These are phyloP conservation scores for Zoysia pacifica DNA, from an alignment of 176 grass and related monocot genomes.

Conservation along the genomic window DNA sequence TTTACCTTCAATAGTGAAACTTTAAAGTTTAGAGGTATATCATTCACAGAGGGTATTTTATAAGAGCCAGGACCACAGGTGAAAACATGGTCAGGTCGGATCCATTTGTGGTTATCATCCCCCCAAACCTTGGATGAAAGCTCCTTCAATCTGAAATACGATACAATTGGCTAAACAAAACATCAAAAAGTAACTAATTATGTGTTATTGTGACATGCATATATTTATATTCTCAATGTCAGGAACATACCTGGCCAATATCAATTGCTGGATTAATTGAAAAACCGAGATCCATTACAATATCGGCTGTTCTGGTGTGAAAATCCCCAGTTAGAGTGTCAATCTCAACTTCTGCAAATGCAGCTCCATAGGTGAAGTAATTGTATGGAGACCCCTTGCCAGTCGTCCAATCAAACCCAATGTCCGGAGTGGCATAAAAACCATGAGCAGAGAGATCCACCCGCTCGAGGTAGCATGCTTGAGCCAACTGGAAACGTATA, in stretches of 20 bases:
- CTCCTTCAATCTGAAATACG: constrained; percentile 88
- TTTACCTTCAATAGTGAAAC: constrained; percentile 89
- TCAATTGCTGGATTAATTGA: constrained; percentile 99
- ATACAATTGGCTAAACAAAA: constrained; percentile 18
- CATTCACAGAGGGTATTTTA: constrained; percentile 93
- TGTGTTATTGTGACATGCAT: neutral
- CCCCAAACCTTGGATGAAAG: constrained; percentile 97
- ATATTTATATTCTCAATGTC: neutral
- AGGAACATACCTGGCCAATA: constrained; percentile 74
- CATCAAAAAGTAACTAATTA: neutral
- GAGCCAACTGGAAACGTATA: constrained; percentile 56
- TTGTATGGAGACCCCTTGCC: constrained; percentile 85
- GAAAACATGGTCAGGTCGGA: constrained; percentile 77
- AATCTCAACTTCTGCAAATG: constrained; percentile 98
- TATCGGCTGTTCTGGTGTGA: constrained; percentile 73
- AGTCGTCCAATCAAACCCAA: constrained; percentile 66
- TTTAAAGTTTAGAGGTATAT: constrained; percentile 92
- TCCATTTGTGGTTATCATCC: constrained; percentile 88
- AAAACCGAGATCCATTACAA: constrained; percentile 89
- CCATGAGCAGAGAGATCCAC: constrained; percentile 94
- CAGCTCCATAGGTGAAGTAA: constrained; percentile 93
- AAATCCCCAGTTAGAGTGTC: constrained; percentile 97
- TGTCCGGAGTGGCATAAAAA: constrained; percentile 84
- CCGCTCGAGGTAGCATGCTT: constrained; percentile 77
- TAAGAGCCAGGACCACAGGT: constrained; percentile 89